Evolutionary conservation across 352 stramenopile species (phyloP).

Genomic region (Phytophthora podocarpi): DNA sequence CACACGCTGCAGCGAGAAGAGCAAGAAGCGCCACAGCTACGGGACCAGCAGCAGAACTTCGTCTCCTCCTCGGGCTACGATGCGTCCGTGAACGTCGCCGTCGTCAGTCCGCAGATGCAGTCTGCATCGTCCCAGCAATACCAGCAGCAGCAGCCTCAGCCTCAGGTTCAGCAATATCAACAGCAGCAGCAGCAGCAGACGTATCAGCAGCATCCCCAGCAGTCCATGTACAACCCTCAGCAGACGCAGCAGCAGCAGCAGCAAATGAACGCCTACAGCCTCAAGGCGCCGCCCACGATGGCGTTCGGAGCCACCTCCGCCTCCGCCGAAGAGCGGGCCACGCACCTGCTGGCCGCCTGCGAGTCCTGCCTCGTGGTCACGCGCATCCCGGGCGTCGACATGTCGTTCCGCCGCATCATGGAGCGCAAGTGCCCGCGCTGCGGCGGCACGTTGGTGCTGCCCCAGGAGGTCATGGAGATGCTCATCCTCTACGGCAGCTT

Average conservation of each 20-base stretch:
- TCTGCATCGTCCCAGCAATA: slow-evolving; percentile 11
- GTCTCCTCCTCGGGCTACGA: slow-evolving; percentile 17
- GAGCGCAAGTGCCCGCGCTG: slow-evolving; percentile 81
- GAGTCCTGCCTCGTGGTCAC: slow-evolving; percentile 78
- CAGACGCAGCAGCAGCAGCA: slow-evolving; percentile 26
- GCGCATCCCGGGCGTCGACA: slow-evolving; percentile 70
- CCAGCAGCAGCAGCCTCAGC: slow-evolving; percentile 22
- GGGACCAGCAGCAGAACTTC: slow-evolving; percentile 20
- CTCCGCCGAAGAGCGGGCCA: slow-evolving; percentile 49
- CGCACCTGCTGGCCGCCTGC: slow-evolving; percentile 70
- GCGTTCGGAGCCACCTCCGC: slow-evolving; percentile 22
- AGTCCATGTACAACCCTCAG: slow-evolving; percentile 24
- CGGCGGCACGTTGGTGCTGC: slow-evolving; percentile 57
- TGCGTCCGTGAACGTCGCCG: slow-evolving; percentile 7
- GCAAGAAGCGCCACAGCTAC: slow-evolving; percentile 2
- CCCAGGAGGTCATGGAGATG: slow-evolving; percentile 87
- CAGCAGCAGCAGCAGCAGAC: slow-evolving; percentile 22
- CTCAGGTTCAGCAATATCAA: slow-evolving; percentile 19
- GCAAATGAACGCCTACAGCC: slow-evolving; percentile 35
- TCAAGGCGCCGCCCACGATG: slow-evolving; percentile 22
- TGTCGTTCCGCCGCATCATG: slow-evolving; percentile 83
- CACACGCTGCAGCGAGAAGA: slow-evolving; percentile 15
- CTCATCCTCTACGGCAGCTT: slow-evolving; percentile 88
- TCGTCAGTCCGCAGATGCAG: slow-evolving; percentile 25
- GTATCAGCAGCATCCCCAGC: slow-evolving; percentile 21